Evolutionary conservation across 192 early-diverging fungal species (phyloP).

Genomic region (Podila clonocystis): DNA sequence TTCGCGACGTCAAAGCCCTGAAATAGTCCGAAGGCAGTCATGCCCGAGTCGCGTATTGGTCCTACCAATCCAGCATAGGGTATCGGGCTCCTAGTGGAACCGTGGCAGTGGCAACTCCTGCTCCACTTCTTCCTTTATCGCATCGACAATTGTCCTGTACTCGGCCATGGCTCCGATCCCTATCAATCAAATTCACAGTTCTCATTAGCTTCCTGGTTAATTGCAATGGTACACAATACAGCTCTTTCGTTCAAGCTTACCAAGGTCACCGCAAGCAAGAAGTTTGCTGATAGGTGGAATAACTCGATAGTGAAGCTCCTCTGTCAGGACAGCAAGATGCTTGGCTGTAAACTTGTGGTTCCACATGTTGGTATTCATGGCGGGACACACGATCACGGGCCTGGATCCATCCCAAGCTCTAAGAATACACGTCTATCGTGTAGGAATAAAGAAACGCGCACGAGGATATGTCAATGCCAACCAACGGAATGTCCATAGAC

Average conservation of each 20-base stretch:
- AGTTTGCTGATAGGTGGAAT: constrained; percentile 84
- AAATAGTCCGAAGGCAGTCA: too few relatives aligned
- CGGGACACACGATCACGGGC: constrained; percentile 85
- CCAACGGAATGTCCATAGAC: background rate
- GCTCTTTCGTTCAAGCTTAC: constrained; percentile 48
- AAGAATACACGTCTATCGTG: constrained; percentile 80
- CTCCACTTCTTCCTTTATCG: constrained; percentile 33
- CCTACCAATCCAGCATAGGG: too few relatives aligned
- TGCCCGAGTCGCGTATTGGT: too few relatives aligned
- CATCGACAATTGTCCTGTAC: constrained; percentile 67
- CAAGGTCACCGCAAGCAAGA: constrained; percentile 92
- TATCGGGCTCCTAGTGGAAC: too few relatives aligned
- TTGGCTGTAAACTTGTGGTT: constrained; percentile 85
- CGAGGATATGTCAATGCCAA: background rate
- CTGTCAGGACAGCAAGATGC: constrained; percentile 69
- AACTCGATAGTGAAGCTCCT: constrained; percentile 68
- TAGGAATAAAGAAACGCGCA: too few relatives aligned
- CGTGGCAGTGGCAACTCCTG: background rate
- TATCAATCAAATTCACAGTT: constrained; percentile 11
- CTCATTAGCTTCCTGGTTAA: background rate
- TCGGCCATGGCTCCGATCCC: constrained; percentile 93
- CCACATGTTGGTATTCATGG: constrained; percentile 99
- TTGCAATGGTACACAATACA: too few relatives aligned
- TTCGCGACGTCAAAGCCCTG: background rate
- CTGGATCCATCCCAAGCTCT: constrained; percentile 87